phyloP scores from a whole-genome alignment of 2,329 filamentous ascomycete genomes.

The Malbranchea zuffiana region DNA sequence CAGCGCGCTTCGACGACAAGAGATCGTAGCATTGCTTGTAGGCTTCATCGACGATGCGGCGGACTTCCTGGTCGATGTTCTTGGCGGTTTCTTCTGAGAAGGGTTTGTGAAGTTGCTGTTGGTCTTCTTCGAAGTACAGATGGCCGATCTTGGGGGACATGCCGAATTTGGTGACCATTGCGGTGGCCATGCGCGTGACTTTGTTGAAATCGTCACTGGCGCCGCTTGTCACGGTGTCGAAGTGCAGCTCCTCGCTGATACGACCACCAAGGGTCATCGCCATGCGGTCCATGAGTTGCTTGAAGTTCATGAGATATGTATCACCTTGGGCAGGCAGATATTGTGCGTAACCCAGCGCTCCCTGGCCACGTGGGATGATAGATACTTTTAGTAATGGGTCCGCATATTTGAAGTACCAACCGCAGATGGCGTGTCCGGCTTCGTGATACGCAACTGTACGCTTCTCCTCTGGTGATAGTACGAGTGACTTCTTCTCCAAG shows the following conservation, averaged over 20 bases:
- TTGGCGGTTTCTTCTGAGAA: conserved; percentile 92
- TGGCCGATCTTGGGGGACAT: conserved; percentile 94
- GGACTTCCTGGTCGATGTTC: conserved; percentile 83
- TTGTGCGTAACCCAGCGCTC: conserved; percentile 88
- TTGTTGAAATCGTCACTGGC: conserved; percentile 98
- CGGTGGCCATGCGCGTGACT: conserved; percentile 87
- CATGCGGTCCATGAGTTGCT: conserved; percentile 98
- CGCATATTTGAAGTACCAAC: conserved; percentile 95
- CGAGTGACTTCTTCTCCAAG: conserved; percentile 91
- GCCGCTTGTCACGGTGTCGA: conserved; percentile 88
- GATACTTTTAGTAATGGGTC: conserved; percentile 96
- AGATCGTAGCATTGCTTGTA: conserved; percentile 84
- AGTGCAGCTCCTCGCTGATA: conserved; percentile 91
- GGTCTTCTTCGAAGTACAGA: conserved; percentile 76
- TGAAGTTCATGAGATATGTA: conserved; percentile 88
- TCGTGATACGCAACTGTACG: conserved; percentile 95
- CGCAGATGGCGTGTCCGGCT: conserved; percentile 94
- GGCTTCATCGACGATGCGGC: conserved; percentile 80
- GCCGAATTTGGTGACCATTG: conserved; percentile 99
- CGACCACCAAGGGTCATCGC: conserved; percentile 96
- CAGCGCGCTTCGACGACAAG: conserved; percentile 71
- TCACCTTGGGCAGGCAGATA: conserved; percentile 78
- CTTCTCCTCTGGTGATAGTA: conserved; percentile 89
- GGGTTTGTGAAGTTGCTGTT: conserved; percentile 78
- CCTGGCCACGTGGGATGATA: conserved; percentile 92